Percentiles rank a stretch among this genome's conserved stretches.
These are phyloP conservation scores for Sugiyamaella grinbergsii DNA, from an alignment of 1,139 yeast genomes.

Conservation along the genomic window DNA sequence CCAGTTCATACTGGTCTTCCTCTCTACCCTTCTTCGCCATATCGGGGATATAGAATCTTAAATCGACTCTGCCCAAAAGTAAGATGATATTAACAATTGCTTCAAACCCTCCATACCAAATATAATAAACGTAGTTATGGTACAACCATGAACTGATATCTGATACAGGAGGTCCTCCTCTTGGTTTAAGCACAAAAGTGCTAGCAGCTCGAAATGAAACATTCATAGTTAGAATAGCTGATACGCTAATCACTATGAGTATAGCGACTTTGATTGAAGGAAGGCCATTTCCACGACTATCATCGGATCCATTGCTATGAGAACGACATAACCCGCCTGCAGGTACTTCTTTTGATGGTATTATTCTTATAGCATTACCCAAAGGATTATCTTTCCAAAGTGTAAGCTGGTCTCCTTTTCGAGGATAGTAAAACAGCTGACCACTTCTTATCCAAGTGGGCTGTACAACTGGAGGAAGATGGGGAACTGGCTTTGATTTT, in stretches of 20 bases:
- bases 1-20: not conserved
- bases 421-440: slow-evolving; percentile 47
- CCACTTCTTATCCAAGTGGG: slow-evolving; percentile 75
- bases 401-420: slow-evolving; percentile 29
- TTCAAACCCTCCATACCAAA: slow-evolving; percentile 68
- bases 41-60: slow-evolving; percentile 79
- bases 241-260: slow-evolving; percentile 52
- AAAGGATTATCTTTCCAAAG: slow-evolving; percentile 50
- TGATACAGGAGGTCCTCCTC: slow-evolving; percentile 32
- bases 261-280: slow-evolving; percentile 37
- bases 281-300: not conserved
- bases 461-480: slow-evolving; percentile 54
- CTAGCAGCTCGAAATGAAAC: slow-evolving; percentile 60
- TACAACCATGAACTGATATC: slow-evolving; percentile 48
- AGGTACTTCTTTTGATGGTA: slow-evolving; percentile 13
- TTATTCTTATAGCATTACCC: slow-evolving; percentile 43
- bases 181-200: slow-evolving; percentile 46
- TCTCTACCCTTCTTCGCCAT: slow-evolving; percentile 18
- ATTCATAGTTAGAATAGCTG: slow-evolving; percentile 57
- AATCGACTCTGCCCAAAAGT: slow-evolving; percentile 65
- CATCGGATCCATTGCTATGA: not conserved
- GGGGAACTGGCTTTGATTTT: slow-evolving; percentile 23
- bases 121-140: slow-evolving; percentile 61
- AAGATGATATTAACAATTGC: slow-evolving; percentile 56
- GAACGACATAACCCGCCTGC: slow-evolving; percentile 18